Base-by-base conservation (phyloP, 1,139 yeast genomes). In the Hyphopichia fennica region DNA sequence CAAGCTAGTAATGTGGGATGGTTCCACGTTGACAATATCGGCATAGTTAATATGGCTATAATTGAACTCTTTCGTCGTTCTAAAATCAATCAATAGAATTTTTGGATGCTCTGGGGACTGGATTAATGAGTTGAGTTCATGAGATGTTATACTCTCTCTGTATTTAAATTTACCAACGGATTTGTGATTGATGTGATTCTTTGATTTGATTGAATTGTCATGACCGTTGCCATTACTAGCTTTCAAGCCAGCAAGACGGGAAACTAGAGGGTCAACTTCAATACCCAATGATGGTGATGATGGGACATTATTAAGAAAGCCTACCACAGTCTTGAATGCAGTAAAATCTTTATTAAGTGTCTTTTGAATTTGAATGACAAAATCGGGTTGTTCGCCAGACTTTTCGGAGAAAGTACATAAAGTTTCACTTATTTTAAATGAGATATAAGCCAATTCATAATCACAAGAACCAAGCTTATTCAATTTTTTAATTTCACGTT, bases 11-110 rank as follows among this genome's bases (percentile, higher is more conserved):
- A 68, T 53, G 5, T 81, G 69, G 4, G 79, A 65, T 0, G 96
- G 96, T 43, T 87, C 95, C 13, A 89, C 76, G 56, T 90, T 85
- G 15, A 87, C 75, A 8, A 84, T 61, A 38, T 83, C 76, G 1
- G 66, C 59, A 29, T 74, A 65, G 17, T 74, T 71, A 27, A 90
- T 79, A 56, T 85, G 96, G 32, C 78, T 75, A 40, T 68, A 69
- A 36, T 78, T 74, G 58, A 75, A 87, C 34, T 78, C 82, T 19
- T 70, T 69, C 35, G 83, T 65, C 13, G 81, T 69, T 46, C 96
- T 70, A 35, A 82, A 73, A 57, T 90, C 97, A 18, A 90, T 72
- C 19, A 87, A 48, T 33, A 87, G 65, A 13, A 81, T 49, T 6
- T 54, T 53, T 4, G 58, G 50, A 7, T 27, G 13, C 17, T 30